Conservation (phyloP, 2,329 filamentous ascomycete genomes). For the Apiospora kogelbergensis region DNA sequence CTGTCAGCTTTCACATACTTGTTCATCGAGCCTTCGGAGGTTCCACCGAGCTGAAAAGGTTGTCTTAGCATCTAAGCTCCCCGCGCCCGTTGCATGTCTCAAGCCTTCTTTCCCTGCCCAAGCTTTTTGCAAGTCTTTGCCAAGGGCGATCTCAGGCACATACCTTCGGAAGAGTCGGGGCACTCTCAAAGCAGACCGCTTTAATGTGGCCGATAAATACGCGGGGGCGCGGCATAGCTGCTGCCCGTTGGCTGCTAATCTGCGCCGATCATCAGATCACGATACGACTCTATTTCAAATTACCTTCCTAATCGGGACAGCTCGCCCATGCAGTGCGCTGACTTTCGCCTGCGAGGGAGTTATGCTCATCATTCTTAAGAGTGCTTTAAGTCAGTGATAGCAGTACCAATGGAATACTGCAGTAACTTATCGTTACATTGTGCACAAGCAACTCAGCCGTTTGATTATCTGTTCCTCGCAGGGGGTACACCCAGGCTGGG, state of each 20-base stretch:
- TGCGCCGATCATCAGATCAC: slow-evolving; percentile 1
- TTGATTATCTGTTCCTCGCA: neutral
- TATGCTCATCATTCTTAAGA: too few relatives aligned
- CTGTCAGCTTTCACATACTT: too few relatives aligned
- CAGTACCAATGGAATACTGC: neutral
- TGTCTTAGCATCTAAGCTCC: neutral
- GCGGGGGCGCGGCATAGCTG: neutral
- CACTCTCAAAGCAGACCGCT: neutral
- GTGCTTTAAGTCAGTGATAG: neutral
- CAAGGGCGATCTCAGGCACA: neutral
- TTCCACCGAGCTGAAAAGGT: neutral
- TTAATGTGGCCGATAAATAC: neutral
- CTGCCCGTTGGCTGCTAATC: neutral
- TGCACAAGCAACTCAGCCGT: neutral
- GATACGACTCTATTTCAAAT: neutral
- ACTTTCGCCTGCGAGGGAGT: neutral
- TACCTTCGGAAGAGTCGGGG: neutral
- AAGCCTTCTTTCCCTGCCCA: neutral
- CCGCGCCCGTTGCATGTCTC: neutral
- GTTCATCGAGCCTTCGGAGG: too few relatives aligned
- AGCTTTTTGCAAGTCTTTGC: neutral
- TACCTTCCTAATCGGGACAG: slow-evolving; percentile 1
- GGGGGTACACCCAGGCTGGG: neutral
- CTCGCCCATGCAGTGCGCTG: neutral
- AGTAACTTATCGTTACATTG: neutral